Conservation (phyloP, 2,329 filamentous ascomycete genomes). For the Biscogniauxia marginata region DNA sequence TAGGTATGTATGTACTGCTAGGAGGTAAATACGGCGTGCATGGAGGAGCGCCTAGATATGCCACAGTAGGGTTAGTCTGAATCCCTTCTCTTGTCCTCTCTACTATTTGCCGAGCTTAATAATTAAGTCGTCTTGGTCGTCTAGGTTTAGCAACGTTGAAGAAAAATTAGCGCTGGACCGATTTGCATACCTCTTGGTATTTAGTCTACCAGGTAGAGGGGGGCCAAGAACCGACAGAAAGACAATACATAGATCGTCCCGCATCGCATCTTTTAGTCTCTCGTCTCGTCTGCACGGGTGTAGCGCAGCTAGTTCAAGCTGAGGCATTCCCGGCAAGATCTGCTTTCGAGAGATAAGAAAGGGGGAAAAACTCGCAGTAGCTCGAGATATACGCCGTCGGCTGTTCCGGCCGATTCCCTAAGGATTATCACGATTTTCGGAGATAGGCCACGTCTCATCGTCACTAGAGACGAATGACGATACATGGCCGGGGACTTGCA, state of each 20-base stretch:
- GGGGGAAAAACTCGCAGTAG: neutral
- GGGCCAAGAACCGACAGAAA: no score
- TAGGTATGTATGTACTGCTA: constrained; percentile 4
- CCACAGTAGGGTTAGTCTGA: neutral
- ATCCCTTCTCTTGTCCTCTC: neutral
- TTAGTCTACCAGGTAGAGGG: no score
- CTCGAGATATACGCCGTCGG: neutral
- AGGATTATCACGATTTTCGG: neutral
- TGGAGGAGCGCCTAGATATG: neutral
- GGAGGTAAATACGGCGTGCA: no score
- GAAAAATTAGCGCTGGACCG: no score
- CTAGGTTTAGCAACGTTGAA: neutral
- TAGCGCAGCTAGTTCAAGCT: neutral
- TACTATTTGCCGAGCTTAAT: neutral
- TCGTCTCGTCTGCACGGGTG: neutral
- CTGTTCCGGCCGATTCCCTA: neutral
- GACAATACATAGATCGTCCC: neutral
- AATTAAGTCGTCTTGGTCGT: neutral
- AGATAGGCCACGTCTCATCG: neutral
- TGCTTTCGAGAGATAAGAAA: neutral
- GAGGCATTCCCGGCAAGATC: neutral
- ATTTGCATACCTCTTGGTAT: no score
- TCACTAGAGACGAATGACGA: neutral
- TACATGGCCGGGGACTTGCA: neutral
- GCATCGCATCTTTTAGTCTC: neutral